A percentile compares a stretch with the other conserved stretches of the same genome.
Evolutionary conservation across 495 filamentous ascomycete species (phyloP).

Genomic region (Penicillium bialowiezense): DNA sequence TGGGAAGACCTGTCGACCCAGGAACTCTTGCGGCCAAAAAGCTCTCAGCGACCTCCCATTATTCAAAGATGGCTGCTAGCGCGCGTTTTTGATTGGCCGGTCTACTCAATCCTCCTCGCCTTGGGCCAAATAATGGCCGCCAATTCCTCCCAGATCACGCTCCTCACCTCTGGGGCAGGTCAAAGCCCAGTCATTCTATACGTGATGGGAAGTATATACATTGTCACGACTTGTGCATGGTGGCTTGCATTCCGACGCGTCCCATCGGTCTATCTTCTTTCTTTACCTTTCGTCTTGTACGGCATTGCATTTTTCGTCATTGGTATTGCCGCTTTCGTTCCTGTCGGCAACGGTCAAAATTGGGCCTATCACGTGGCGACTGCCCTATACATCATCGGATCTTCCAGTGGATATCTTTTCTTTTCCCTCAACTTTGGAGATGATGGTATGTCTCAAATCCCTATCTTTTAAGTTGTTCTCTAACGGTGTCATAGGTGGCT

Average conservation of each 20-base stretch:
- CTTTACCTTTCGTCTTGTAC: slow-evolving; percentile 63
- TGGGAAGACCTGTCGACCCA: slow-evolving; percentile 25
- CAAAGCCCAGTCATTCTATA: slow-evolving; percentile 63
- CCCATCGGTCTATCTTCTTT: slow-evolving; percentile 61
- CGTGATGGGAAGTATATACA: slow-evolving; percentile 62
- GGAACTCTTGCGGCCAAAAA: neutral
- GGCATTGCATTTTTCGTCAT: slow-evolving; percentile 64
- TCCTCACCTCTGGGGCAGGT: slow-evolving; percentile 61
- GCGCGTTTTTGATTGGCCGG: slow-evolving; percentile 60
- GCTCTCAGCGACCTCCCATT: neutral
- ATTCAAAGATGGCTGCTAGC: slow-evolving; percentile 50
- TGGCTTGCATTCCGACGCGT: slow-evolving; percentile 36
- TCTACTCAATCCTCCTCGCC: slow-evolving; percentile 67
- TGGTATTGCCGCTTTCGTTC: slow-evolving; percentile 56
- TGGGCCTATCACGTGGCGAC: slow-evolving; percentile 49
- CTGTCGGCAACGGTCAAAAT: slow-evolving; percentile 36
- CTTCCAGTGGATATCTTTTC: slow-evolving; percentile 48
- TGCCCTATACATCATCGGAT: slow-evolving; percentile 44
- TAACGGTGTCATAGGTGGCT: no score
- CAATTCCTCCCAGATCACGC: slow-evolving; percentile 69
- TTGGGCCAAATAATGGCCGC: slow-evolving; percentile 66
- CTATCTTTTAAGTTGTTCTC: no score
- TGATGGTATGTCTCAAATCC: slow-evolving; percentile 43
- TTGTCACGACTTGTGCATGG: slow-evolving; percentile 34
- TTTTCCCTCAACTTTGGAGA: slow-evolving; percentile 52